Conservation (phyloP, 169 alveolate genomes). For the Perkinsus olseni region DNA sequence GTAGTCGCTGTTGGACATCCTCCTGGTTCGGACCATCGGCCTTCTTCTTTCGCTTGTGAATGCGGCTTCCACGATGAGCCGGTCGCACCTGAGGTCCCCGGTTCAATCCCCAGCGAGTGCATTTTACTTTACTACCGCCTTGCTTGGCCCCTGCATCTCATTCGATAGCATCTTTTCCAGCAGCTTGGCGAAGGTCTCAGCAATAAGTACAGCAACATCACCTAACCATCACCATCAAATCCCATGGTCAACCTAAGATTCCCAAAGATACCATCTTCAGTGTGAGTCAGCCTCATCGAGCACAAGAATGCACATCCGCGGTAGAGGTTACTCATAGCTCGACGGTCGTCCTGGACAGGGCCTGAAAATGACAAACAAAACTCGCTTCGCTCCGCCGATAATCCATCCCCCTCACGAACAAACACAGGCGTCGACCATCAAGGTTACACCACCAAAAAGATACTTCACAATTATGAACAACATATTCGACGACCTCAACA, state of each 20-base stretch:
- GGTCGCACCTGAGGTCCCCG: background rate
- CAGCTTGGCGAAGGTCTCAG: background rate
- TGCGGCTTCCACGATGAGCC: background rate
- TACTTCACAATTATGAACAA: too few relatives aligned
- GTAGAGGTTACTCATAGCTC: background rate
- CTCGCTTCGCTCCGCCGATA: background rate
- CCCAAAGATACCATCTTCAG: background rate
- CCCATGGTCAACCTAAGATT: background rate
- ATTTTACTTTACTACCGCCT: background rate
- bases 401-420: too few relatives aligned
- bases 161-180: background rate
- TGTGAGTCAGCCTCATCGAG: background rate
- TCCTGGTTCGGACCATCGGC: background rate
- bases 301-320: background rate
- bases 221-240: background rate
- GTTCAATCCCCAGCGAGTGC: background rate
- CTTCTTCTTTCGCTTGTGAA: background rate
- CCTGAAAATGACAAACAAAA: background rate
- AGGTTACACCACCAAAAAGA: too few relatives aligned
- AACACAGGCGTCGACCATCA: too few relatives aligned
- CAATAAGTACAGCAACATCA: background rate
- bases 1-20: background rate
- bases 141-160: background rate
- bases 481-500: too few relatives aligned
- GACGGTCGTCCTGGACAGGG: background rate